A percentile compares a stretch with the other conserved stretches of the same genome.
Evolutionary conservation across 2,329 filamentous ascomycete genomes (phyloP).

Genomic region (Colletotrichum gigasporum): DNA sequence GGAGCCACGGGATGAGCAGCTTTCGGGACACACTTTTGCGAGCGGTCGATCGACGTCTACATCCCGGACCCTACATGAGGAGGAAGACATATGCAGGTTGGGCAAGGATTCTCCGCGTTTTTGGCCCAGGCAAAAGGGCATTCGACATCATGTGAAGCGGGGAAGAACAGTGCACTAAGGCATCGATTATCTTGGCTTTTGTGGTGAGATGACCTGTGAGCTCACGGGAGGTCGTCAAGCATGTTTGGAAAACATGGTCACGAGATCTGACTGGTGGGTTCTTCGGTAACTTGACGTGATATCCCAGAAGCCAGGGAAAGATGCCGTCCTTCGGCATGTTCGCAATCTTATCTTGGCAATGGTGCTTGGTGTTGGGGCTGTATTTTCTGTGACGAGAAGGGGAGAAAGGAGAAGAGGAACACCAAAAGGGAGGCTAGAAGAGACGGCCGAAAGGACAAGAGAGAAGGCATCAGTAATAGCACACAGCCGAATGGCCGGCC

Average conservation of each 20-base stretch:
- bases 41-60: background rate
- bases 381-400: background rate
- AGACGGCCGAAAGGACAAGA: no score
- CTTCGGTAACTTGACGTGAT: background rate
- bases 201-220: no score
- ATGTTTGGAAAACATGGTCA: background rate
- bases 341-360: background rate
- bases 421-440: no score
- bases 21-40: background rate
- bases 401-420: no score
- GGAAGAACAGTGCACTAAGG: no score
- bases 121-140: no score
- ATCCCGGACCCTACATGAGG: background rate
- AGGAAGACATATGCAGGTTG: background rate
- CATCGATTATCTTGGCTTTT: no score
- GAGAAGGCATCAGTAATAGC: no score
- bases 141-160: background rate
- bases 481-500: no score
- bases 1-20: background rate
- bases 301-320: background rate
- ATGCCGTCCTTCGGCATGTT: background rate
- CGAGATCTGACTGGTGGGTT: background rate
- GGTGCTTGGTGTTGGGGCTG: background rate
- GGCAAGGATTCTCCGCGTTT: background rate
- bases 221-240: background rate